Evolutionary conservation across 116 monocot genomes (phyloP), one percentile per base, ranked within the genome.

Genomic region (Zostera marina): DNA sequence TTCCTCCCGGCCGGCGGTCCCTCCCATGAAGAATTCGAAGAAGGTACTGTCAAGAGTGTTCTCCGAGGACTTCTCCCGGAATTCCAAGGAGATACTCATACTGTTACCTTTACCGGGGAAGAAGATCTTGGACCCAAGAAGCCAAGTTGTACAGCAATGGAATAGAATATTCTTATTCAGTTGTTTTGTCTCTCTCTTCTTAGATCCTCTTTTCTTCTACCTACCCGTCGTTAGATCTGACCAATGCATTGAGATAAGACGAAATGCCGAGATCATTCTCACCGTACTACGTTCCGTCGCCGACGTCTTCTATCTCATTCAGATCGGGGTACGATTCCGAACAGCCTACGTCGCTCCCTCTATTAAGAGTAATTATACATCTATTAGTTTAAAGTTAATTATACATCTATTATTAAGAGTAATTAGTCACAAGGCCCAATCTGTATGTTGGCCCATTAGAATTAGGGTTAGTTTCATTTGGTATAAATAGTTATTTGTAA

Each of bases 201-300:
- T 92, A 14, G 92, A 92, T 43, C 92, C 92, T 13, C 51, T 87
- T 25, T 83, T 92, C 63, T 83, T 92, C 60, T 92, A 78, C 78
- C 39, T 92, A 39, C 79, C 83, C 0, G 71, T 60, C 0, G 22
- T 59, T 8, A 38, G 44, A 17, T 44, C 66, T 4, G 55, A 61
- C 15, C 20, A 40, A 1, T 92, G 92, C 45, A 77, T 81, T 55
- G 58, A 77, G 8, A 64, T 74, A 23, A 60, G 48, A 0, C 3
- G 63, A 9, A 63, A 61, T 2, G 62, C 81, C 5, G 76, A 72
- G 53, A 42, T 74, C 3, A 54, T 40, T 11, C 72, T 83, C 11
- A 78, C 83, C 0, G 11, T 76, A 7, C 1, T 87, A 16, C 77
- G 92, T 8, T 65, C 92, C 0, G 11, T 92, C 0, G 71, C 76